Conservation (phyloP, 2,329 filamentous ascomycete genomes). For the Aspergillus ochraceoroseus region DNA sequence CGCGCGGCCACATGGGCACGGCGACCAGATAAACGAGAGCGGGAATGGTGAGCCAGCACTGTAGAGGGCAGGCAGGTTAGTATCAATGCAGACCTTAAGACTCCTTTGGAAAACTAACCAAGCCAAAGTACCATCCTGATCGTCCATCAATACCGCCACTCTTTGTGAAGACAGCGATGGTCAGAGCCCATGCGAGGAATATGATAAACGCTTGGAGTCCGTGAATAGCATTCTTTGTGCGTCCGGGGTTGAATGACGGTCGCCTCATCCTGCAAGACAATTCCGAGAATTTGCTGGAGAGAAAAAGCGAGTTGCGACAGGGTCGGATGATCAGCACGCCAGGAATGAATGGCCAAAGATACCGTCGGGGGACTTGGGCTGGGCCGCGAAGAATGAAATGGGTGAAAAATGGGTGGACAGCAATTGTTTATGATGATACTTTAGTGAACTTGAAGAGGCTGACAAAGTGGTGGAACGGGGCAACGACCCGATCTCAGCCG, state of each 20-base stretch:
- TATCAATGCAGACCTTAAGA: not conserved
- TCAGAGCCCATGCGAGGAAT: slow-evolving; percentile 55
- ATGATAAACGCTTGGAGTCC: slow-evolving; percentile 52
- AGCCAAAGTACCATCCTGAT: slow-evolving; percentile 53
- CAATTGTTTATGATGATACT: slow-evolving; percentile 24
- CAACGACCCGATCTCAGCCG: slow-evolving; percentile 25
- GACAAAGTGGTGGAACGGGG: slow-evolving; percentile 22
- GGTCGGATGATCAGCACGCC: not conserved
- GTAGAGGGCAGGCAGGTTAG: slow-evolving; percentile 6
- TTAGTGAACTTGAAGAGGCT: slow-evolving; percentile 7
- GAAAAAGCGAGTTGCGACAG: not conserved
- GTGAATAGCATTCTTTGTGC: slow-evolving; percentile 54
- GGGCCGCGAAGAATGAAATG: not conserved
- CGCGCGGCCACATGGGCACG: slow-evolving; percentile 57
- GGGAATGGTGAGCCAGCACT: slow-evolving; percentile 59
- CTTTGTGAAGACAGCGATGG: slow-evolving; percentile 56
- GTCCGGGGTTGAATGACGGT: slow-evolving; percentile 46
- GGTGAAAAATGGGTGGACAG: slow-evolving; percentile 9
- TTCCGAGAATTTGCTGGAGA: not conserved
- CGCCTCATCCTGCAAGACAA: slow-evolving; percentile 23
- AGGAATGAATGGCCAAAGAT: slow-evolving; percentile 1
- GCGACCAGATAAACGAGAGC: slow-evolving; percentile 57
- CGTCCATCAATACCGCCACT: slow-evolving; percentile 51
- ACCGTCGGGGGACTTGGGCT: not conserved
- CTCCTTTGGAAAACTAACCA: slow-evolving; percentile 44